Evolutionary conservation across 2,329 filamentous ascomycete species (phyloP).

Genomic region (Trematosphaeria pertusa): DNA sequence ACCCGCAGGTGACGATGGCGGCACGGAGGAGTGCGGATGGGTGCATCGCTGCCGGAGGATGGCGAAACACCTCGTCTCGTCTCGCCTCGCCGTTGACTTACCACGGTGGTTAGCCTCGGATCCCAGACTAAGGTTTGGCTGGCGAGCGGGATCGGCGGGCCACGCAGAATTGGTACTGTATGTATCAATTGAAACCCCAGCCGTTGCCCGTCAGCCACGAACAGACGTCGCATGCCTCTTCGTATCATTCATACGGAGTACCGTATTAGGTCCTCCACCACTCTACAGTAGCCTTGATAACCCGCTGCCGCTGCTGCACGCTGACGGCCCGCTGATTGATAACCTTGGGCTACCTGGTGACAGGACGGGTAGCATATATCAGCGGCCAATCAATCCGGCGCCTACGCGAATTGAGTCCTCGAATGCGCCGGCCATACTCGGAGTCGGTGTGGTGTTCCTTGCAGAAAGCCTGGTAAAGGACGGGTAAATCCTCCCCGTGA

Average conservation of each 20-base stretch:
- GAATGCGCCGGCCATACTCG: slow-evolving; percentile 15
- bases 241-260: too few relatives aligned
- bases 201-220: slow-evolving; percentile 16
- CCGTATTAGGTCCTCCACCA: too few relatives aligned
- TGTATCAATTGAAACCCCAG: slow-evolving; percentile 17
- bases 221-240: slow-evolving; percentile 21
- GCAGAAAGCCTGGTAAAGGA: slow-evolving; percentile 31
- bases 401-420: slow-evolving; percentile 14
- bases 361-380: slow-evolving; percentile 26
- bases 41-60: slow-evolving; percentile 25
- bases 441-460: slow-evolving; percentile 40
- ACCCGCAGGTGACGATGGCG: slow-evolving; percentile 38
- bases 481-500: slow-evolving; percentile 40
- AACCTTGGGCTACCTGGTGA: slow-evolving; percentile 26
- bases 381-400: slow-evolving; percentile 32
- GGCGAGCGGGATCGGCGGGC: slow-evolving; percentile 27
- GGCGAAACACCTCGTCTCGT: slow-evolving; percentile 28
- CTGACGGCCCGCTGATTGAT: slow-evolving; percentile 39
- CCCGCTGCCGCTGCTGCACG: slow-evolving; percentile 15
- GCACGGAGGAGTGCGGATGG: slow-evolving; percentile 38
- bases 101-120: too few relatives aligned
- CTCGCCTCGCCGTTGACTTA: slow-evolving; percentile 20
- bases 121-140: slow-evolving; percentile 20
- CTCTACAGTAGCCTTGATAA: slow-evolving; percentile 2
- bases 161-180: background rate